phyloP scores from a whole-genome alignment of 768 basidiomycete species.

The Podaxis mareebaensis region DNA sequence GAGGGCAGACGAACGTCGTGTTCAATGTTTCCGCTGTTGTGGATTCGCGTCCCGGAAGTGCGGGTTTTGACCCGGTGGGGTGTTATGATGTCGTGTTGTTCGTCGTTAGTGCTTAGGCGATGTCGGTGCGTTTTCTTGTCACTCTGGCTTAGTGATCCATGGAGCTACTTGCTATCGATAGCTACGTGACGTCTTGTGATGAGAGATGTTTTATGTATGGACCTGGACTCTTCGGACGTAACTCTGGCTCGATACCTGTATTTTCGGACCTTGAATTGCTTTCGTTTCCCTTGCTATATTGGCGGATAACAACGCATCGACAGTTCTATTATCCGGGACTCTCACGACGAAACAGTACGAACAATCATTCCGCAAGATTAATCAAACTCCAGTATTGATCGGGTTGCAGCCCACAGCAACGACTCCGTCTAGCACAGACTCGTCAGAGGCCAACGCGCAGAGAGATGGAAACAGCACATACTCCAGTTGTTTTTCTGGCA shows the following conservation, averaged over 20 bases:
- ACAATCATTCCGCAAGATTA: background rate
- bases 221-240: background rate
- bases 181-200: background rate
- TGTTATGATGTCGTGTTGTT: slow-evolving; percentile 14
- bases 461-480: background rate
- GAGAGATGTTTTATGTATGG: background rate
- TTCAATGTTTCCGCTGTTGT: slow-evolving; percentile 15
- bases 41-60: background rate
- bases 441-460: background rate
- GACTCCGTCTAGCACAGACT: background rate
- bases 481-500: slow-evolving; percentile 1
- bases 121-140: background rate
- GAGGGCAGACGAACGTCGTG: slow-evolving; percentile 17
- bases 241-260: background rate
- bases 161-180: background rate
- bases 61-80: background rate
- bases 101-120: background rate
- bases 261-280: background rate
- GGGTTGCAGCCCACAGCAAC: slow-evolving; percentile 6
- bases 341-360: background rate
- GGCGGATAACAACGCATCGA: background rate
- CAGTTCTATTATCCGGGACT: background rate
- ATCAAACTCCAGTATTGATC: background rate
- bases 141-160: background rate
- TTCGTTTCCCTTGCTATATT: background rate